Percentiles rank a stretch among this genome's conserved stretches.
phyloP scores from a whole-genome alignment of 805 yeast genomes.

The Hemisphaericaspora nanyangensis region DNA sequence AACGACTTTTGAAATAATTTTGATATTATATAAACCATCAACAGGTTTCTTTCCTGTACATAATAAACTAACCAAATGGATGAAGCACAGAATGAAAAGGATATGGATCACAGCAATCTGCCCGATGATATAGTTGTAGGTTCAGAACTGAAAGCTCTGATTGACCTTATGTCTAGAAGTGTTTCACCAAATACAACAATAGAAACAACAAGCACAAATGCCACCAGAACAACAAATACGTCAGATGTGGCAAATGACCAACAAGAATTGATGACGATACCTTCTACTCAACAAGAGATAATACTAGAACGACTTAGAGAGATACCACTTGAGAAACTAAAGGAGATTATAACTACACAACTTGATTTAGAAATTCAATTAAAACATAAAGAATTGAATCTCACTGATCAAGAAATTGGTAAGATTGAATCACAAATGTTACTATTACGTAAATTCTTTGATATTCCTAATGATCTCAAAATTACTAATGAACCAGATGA shows the following conservation, averaged over 20 bases:
- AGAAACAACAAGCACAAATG: too few relatives aligned
- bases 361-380: conserved; percentile 58
- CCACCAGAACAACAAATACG: not conserved
- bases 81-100: too few relatives aligned
- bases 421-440: conserved; percentile 58
- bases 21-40: too few relatives aligned
- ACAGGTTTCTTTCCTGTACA: too few relatives aligned
- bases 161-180: too few relatives aligned
- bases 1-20: too few relatives aligned
- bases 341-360: conserved; percentile 39
- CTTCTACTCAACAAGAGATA: conserved; percentile 5
- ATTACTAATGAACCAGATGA: conserved; percentile 43
- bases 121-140: too few relatives aligned
- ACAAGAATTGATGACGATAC: too few relatives aligned
- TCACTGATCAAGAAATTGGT: conserved; percentile 50
- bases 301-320: conserved; percentile 10
- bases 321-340: conserved; percentile 24
- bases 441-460: conserved; percentile 44
- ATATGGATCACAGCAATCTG: too few relatives aligned
- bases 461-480: conserved; percentile 36
- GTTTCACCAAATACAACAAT: too few relatives aligned
- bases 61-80: too few relatives aligned
- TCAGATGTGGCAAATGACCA: not conserved
- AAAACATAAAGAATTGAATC: conserved; percentile 52
- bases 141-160: too few relatives aligned